Evolutionary conservation across 257 asterid genomes (phyloP).

Genomic region (Fraxinus excelsior): DNA sequence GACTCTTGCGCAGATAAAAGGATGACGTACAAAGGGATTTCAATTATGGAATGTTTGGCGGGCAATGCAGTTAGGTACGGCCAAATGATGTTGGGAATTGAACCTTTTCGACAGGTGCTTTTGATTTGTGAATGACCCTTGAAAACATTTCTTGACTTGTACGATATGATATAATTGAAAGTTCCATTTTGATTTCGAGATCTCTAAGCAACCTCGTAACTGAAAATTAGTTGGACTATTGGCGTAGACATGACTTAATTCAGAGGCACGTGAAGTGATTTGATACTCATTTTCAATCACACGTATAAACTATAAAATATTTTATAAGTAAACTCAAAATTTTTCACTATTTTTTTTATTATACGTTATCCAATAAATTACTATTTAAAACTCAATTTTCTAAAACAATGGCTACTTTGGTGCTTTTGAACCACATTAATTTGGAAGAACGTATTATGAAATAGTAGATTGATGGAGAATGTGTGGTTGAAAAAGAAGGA

Average conservation of each 20-base stretch:
- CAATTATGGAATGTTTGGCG: conserved; percentile 1
- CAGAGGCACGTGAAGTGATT: too few species aligned
- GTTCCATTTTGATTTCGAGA: neutral
- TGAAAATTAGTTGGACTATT: neutral
- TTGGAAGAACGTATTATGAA: too few species aligned
- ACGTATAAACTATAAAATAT: too few species aligned
- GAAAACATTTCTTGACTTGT: neutral
- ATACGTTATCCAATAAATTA: too few species aligned
- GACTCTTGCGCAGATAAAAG: conserved; percentile 1
- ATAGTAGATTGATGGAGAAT: too few species aligned
- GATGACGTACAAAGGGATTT: neutral
- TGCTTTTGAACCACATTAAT: too few species aligned
- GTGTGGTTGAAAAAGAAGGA: too few species aligned
- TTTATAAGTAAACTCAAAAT: too few species aligned
- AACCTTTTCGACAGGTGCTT: neutral
- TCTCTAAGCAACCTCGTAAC: neutral
- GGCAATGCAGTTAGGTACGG: neutral
- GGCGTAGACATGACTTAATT: neutral
- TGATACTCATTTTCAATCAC: too few species aligned
- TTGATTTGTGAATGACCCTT: neutral
- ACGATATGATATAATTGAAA: neutral
- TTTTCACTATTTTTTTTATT: too few species aligned
- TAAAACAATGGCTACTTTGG: too few species aligned
- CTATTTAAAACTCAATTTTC: too few species aligned
- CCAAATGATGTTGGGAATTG: neutral